phyloP scores from a whole-genome alignment of 108 stramenopile species.

The Aurantiochytrium sp. region DNA sequence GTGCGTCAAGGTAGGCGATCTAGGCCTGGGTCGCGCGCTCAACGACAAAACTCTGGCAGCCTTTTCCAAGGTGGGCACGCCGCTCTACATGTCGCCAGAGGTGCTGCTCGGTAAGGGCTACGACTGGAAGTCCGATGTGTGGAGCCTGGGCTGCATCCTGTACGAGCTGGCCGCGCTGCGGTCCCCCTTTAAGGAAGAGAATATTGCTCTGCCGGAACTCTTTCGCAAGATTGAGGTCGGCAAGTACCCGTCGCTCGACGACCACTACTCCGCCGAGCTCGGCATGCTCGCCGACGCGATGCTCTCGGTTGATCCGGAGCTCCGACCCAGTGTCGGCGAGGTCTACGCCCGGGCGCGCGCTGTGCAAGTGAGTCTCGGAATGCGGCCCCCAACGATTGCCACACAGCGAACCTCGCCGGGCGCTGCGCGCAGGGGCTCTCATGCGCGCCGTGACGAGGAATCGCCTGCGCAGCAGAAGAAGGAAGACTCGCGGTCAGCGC shows the following conservation, averaged over 20 bases:
- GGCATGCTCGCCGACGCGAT: background rate
- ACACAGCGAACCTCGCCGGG: background rate
- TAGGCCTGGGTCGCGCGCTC: constrained; percentile 43
- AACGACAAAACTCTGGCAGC: constrained; percentile 41
- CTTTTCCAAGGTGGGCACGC: constrained; percentile 43
- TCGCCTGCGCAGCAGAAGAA: no score
- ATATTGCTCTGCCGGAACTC: constrained; percentile 42
- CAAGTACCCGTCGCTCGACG: constrained; percentile 45
- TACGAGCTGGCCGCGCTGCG: constrained; percentile 63
- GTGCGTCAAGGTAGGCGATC: constrained; percentile 54
- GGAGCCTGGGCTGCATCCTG: constrained; percentile 62
- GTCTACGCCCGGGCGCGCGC: background rate
- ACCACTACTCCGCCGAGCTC: constrained; percentile 44
- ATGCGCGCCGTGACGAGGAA: no score
- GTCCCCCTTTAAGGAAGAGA: constrained; percentile 58
- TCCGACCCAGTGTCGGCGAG: background rate
- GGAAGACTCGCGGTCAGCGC: no score
- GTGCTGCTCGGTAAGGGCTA: constrained; percentile 62
- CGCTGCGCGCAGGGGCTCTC: no score
- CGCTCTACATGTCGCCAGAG: constrained; percentile 55
- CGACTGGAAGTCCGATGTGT: constrained; percentile 60
- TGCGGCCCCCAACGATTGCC: background rate
- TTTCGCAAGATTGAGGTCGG: constrained; percentile 58
- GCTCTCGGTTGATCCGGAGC: background rate
- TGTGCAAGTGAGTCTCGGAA: background rate